phyloP scores from a whole-genome alignment of 345 rosid genomes.

The Hirschfeldia incana region DNA sequence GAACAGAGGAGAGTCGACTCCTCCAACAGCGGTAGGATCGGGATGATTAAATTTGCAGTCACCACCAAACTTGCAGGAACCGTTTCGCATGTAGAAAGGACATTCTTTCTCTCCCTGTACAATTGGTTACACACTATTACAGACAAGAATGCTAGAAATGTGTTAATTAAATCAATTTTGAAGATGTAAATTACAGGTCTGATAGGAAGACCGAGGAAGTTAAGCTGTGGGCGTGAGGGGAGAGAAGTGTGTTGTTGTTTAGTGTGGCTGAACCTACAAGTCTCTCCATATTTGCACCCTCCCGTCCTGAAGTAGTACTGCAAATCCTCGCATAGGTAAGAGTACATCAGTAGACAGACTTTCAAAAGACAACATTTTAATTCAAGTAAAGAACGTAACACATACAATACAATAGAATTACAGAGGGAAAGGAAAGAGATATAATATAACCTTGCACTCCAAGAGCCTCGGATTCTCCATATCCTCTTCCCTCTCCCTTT shows the following conservation, averaged over 20 bases:
- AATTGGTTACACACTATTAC: conserved; percentile 26
- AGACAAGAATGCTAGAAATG: conserved; percentile 17
- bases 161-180: neutral
- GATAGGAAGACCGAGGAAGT: conserved; percentile 92
- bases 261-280: conserved; percentile 86
- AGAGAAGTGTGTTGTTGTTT: conserved; percentile 45
- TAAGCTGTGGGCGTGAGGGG: conserved; percentile 57
- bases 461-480: conserved; percentile 55
- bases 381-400: neutral
- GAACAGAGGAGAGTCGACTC: conserved; percentile 53
- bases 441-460: conserved; percentile 78
- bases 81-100: conserved; percentile 92
- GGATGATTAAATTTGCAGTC: conserved; percentile 97
- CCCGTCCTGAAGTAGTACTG: conserved; percentile 96
- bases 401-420: no score
- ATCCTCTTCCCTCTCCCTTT: conserved; percentile 66
- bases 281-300: conserved; percentile 92
- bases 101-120: conserved; percentile 93
- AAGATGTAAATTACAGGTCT: conserved; percentile 55
- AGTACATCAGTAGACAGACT: conserved; percentile 17
- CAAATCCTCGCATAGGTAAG: conserved; percentile 28
- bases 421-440: no score
- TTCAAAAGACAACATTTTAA: neutral
- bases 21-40: conserved; percentile 67
- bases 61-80: conserved; percentile 87